A percentile compares a stretch with the other conserved stretches of the same genome.
phyloP scores from a whole-genome alignment of 202 grass and related monocot species.

The Bolboschoenoplectus hybrid region DNA sequence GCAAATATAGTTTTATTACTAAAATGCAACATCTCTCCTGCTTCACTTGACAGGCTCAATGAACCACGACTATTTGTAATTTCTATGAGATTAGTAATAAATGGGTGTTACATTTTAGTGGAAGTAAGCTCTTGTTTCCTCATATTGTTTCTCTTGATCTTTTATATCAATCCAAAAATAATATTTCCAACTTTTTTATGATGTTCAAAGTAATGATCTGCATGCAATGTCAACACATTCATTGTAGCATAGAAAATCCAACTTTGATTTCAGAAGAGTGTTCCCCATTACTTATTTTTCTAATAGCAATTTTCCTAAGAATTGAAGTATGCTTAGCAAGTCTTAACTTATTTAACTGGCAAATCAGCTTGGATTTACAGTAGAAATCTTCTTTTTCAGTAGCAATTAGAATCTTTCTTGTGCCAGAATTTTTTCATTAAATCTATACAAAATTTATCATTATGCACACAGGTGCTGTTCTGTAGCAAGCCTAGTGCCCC shows the following conservation, averaged over 20 bases:
- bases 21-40: no score
- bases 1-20: no score
- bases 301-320: neutral
- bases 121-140: neutral
- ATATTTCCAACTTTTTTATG: neutral
- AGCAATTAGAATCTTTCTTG: slow-evolving; percentile 1
- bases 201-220: neutral
- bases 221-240: neutral
- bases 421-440: neutral
- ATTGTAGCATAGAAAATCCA: neutral
- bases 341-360: neutral
- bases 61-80: no score
- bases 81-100: no score
- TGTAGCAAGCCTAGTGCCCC: neutral
- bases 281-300: neutral
- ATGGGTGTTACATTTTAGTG: neutral
- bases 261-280: neutral
- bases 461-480: neutral
- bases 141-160: neutral
- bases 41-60: no score
- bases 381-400: neutral
- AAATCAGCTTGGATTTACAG: neutral
- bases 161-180: slow-evolving; percentile 1
- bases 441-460: neutral
- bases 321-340: neutral